Conservation (phyloP, 2,329 filamentous ascomycete genomes). For the Massarina eburnea region DNA sequence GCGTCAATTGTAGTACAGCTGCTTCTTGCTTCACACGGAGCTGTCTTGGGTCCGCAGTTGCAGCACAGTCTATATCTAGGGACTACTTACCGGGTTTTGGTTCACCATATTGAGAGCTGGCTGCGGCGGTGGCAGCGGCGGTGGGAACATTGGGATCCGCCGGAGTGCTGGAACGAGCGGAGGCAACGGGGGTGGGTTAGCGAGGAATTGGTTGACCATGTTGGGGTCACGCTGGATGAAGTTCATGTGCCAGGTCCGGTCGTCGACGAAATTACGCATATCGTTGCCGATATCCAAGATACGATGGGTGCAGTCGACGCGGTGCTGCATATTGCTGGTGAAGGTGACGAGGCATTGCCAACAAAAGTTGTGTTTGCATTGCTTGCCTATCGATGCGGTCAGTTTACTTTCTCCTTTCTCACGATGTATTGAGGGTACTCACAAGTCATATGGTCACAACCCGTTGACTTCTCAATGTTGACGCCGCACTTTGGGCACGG, state of each 20-base stretch:
- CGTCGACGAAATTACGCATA: conserved; percentile 11
- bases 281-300: conserved; percentile 15
- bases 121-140: no score
- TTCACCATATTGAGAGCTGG: no score
- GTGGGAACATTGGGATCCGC: no score
- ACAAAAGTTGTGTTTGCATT: conserved; percentile 25
- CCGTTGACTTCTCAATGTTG: conserved; percentile 28
- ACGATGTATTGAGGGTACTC: conserved; percentile 3
- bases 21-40: no score
- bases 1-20: no score
- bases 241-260: background rate
- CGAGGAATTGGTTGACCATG: background rate
- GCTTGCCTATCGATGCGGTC: conserved; percentile 6
- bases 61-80: no score
- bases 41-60: no score
- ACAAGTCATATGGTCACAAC: conserved; percentile 32
- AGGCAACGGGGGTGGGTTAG: conserved; percentile 1
- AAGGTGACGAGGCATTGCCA: conserved; percentile 20
- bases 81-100: no score
- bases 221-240: conserved; percentile 8
- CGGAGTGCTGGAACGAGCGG: background rate
- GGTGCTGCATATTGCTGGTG: conserved; percentile 6
- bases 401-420: background rate
- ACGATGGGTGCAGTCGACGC: conserved; percentile 10
- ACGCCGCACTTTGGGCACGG: conserved; percentile 27